Percentiles rank a stretch among this genome's conserved stretches.
These are phyloP conservation scores for Claviceps citrina DNA, from an alignment of 2,329 filamentous ascomycete species.

Conservation along the genomic window DNA sequence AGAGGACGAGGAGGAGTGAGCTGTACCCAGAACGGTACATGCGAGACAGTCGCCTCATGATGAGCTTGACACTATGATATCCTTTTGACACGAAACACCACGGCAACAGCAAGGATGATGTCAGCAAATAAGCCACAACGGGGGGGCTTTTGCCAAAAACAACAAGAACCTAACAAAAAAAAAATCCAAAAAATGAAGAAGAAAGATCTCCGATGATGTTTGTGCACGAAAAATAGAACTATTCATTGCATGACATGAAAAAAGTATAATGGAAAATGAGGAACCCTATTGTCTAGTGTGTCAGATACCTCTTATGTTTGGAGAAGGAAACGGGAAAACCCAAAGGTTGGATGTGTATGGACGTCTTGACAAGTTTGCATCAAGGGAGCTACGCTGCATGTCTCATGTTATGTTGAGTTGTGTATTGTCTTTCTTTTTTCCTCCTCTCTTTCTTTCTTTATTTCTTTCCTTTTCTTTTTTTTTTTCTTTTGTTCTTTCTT, in stretches of 20 bases:
- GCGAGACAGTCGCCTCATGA: too few species aligned
- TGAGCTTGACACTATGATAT: too few species aligned
- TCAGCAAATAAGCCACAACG: too few species aligned
- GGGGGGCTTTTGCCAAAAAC: too few species aligned
- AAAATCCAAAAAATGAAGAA: too few species aligned
- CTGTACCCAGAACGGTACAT: background rate
- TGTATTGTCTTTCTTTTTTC: too few species aligned
- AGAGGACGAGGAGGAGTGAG: slow-evolving; percentile 52
- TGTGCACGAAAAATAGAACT: background rate
- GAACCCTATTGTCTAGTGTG: slow-evolving; percentile 1
- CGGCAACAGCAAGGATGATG: slow-evolving; percentile 1
- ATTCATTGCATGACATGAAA: background rate
- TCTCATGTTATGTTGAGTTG: too few species aligned
- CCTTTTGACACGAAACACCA: background rate
- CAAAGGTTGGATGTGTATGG: background rate
- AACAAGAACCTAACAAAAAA: too few species aligned
- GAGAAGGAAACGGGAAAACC: background rate
- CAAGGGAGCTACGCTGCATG: background rate
- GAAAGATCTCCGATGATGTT: too few species aligned
- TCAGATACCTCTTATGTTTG: background rate
- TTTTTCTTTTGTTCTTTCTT: too few species aligned
- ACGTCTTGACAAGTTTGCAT: background rate
- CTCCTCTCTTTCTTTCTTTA: too few species aligned
- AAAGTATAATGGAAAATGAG: background rate
- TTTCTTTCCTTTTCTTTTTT: too few species aligned